Percentiles rank a stretch among this genome's conserved stretches.
phyloP scores from a whole-genome alignment of 768 basidiomycete species.

The Sistotremastrum suecicum region DNA sequence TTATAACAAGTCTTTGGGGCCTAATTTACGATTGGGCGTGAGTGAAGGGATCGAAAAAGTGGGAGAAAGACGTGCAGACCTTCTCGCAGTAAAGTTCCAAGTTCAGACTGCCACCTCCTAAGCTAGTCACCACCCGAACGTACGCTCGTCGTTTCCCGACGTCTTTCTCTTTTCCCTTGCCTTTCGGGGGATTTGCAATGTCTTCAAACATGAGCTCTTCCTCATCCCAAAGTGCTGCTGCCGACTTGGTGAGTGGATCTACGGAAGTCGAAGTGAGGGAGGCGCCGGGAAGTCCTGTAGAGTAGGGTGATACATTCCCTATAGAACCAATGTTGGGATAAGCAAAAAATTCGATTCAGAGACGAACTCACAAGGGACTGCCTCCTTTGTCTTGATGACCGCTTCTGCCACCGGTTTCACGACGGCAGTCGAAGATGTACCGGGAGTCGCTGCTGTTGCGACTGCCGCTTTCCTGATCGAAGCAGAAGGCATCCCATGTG shows the following conservation, averaged over 20 bases:
- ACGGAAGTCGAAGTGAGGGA: slow-evolving; percentile 89
- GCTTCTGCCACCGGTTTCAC: slow-evolving; percentile 18
- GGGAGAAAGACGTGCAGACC: slow-evolving; percentile 23
- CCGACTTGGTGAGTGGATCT: slow-evolving; percentile 54
- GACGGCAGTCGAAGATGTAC: slow-evolving; percentile 19
- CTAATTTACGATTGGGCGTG: slow-evolving; percentile 21
- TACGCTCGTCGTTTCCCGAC: slow-evolving; percentile 86
- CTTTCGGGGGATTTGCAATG: slow-evolving; percentile 63
- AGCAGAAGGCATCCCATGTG: slow-evolving; percentile 56
- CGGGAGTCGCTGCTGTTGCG: slow-evolving; percentile 16
- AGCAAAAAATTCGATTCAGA: neutral
- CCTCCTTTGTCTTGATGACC: slow-evolving; percentile 35
- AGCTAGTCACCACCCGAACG: slow-evolving; percentile 86
- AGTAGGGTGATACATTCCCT: slow-evolving; percentile 92
- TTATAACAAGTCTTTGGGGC: slow-evolving; percentile 99
- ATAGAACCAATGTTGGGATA: slow-evolving; percentile 1
- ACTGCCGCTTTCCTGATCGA: slow-evolving; percentile 26
- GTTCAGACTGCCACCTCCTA: slow-evolving; percentile 76
- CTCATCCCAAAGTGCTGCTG: slow-evolving; percentile 94
- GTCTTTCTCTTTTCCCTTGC: slow-evolving; percentile 89
- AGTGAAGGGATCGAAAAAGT: neutral
- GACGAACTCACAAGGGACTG: slow-evolving; percentile 47
- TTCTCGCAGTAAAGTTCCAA: slow-evolving; percentile 83
- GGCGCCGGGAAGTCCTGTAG: slow-evolving; percentile 79
- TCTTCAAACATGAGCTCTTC: slow-evolving; percentile 99